These are phyloP conservation scores for Halenospora varia DNA, from an alignment of 495 filamentous ascomycete genomes.

Conservation along the genomic window DNA sequence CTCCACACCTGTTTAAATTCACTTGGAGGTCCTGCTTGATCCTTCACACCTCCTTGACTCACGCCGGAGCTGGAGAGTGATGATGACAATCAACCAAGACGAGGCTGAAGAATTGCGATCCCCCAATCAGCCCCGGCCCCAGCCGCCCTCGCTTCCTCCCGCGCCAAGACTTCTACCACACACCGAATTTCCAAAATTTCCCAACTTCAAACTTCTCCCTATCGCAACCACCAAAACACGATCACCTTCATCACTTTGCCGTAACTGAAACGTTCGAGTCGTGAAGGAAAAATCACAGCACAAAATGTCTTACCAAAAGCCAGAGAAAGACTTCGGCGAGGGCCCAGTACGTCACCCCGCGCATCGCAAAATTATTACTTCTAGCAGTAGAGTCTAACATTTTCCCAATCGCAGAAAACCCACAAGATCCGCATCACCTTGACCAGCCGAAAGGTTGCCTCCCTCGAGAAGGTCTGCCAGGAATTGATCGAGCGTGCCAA, in stretches of 20 bases:
- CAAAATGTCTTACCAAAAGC: slow-evolving; percentile 91
- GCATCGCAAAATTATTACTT: background rate
- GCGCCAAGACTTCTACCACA: slow-evolving; percentile 38
- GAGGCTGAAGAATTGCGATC: background rate
- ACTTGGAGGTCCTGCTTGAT: too few species aligned
- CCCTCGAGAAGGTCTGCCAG: slow-evolving; percentile 96
- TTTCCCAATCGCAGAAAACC: slow-evolving; percentile 62
- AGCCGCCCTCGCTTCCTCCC: slow-evolving; percentile 4
- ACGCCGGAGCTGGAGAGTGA: slow-evolving; percentile 28
- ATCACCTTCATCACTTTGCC: slow-evolving; percentile 77
- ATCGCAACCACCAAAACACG: slow-evolving; percentile 13
- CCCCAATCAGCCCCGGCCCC: background rate
- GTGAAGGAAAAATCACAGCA: slow-evolving; percentile 44
- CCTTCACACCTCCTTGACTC: too few species aligned
- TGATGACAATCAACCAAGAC: slow-evolving; percentile 6
- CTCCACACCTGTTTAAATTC: too few species aligned
- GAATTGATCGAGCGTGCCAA: slow-evolving; percentile 99
- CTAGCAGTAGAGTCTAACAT: slow-evolving; percentile 1
- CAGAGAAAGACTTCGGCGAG: slow-evolving; percentile 91
- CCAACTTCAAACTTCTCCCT: background rate
- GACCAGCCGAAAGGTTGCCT: slow-evolving; percentile 84
- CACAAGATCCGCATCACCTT: slow-evolving; percentile 99
- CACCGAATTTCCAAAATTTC: slow-evolving; percentile 8
- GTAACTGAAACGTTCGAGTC: slow-evolving; percentile 66
- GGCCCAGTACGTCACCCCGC: slow-evolving; percentile 55